phyloP scores from a whole-genome alignment of 768 basidiomycete genomes.

The Suillus lakei region DNA sequence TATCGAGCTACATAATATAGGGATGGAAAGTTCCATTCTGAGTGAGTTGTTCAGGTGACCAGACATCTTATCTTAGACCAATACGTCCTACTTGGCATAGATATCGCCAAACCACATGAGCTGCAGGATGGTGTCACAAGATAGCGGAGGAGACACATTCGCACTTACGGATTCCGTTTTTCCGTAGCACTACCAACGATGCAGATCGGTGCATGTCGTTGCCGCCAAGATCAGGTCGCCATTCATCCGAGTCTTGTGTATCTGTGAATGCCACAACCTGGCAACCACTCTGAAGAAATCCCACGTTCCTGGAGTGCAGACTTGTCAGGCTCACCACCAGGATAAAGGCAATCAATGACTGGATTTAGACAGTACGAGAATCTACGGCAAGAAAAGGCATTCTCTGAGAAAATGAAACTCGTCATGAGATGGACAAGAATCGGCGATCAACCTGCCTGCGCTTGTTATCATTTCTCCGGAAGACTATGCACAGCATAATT shows the following conservation, averaged over 20 bases:
- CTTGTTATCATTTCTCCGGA: conserved; percentile 29
- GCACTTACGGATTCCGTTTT: conserved; percentile 5
- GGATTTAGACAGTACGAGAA: conserved; percentile 17
- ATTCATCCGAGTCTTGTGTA: background rate
- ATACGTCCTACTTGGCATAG: background rate
- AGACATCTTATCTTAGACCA: conserved; percentile 7
- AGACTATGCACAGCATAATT: conserved; percentile 35
- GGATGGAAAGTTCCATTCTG: background rate
- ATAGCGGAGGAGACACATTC: conserved; percentile 3
- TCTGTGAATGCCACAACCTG: background rate
- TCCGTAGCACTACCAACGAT: background rate
- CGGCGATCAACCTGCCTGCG: conserved; percentile 45
- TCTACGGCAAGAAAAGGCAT: conserved; percentile 36
- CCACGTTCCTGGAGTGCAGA: conserved; percentile 7
- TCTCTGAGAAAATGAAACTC: conserved; percentile 38
- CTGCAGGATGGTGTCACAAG: conserved; percentile 7
- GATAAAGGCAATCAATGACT: conserved; percentile 9
- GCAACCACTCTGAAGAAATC: conserved; percentile 5
- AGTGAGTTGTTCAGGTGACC: conserved; percentile 6
- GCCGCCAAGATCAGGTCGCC: background rate
- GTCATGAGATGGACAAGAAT: conserved; percentile 32
- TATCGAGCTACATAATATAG: conserved; percentile 4
- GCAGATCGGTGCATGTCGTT: background rate
- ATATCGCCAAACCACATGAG: conserved; percentile 2
- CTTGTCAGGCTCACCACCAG: conserved; percentile 8